Base-by-base conservation (phyloP, 306 rosid genomes). In the Vigna angularis region DNA sequence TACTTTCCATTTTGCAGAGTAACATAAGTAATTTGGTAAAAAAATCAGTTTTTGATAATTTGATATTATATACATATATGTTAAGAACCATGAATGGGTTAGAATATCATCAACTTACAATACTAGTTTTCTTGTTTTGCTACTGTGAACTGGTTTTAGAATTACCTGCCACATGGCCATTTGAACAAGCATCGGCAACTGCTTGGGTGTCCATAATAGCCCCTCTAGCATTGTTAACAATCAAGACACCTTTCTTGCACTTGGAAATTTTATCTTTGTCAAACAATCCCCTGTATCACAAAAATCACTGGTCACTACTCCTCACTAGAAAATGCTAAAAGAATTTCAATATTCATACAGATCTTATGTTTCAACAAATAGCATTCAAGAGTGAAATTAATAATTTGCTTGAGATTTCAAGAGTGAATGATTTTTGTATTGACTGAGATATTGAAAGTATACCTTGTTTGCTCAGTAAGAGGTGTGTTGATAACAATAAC, bases 191-290 rank as follows among this genome's bases (percentile, higher is more conserved):
- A 64, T 95, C 96, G 6, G 87, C 95, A 73, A 94, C 90, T 13
- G 98, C 97, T 80, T 92, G 93, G 0, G 97, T 84, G 6, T 95
- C 97, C 99, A 93, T 88, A 65, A 95, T 87, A 24, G 99, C 99
- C 4, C 97, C 99, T 14, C 98, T 88, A 76, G 98, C 98, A 84
- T 94, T 94, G 92, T 90, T 92, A 63, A 90, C 97, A 44, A 90
- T 84, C 85, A 90, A 76, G 68, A 94, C 97, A 80, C 97, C 98
- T 84, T 88, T 93, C 93, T 88, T 90, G 77, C 90, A 91, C 86
- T 92, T 91, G 0, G 93, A 92, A 71, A 93, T 90, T 81, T 85
- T 88, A 40, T 78, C 85, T 82, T 92, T 90, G 86, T 92, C 86
- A 71, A 94, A 89, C 84, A 95, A 55, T 14, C 98, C 98, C 77